Base-by-base conservation (phyloP, 257 asterid genomes). In the Ilex aquifolium region DNA sequence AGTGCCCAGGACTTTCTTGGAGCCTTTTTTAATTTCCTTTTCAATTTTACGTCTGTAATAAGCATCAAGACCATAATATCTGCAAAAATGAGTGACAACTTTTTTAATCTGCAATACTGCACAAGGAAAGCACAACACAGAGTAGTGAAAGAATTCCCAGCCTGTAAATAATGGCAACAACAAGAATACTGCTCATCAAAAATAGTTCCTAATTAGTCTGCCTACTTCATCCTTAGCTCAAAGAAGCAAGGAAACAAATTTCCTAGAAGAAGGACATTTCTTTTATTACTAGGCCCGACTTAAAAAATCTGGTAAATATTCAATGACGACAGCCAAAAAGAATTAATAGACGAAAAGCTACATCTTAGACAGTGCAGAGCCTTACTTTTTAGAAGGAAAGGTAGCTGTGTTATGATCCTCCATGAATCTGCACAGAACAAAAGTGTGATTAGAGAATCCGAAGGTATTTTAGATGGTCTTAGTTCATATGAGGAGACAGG, bases 381-480 rank as follows among this genome's bases (percentile, higher is more conserved):
- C 97, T 85, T 69, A 93, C 97, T 87, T 93, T 77, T 83, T 93
- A 30, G 96, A 87, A 62, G 99, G 97, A 73, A 93, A 93, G 46
- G 99, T 93, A 69, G 91, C 99, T 11, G 99, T 93, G 61, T 93
- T 93, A 81, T 93, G 99, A 76, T 93, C 99, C 80, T 93, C 99
- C 97, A 89, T 89, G 83, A 90, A 93, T 69, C 97, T 93, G 95
- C 78, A 66, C 40, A 58, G 44, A 58, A 70, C 54, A 67, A 17
- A 50, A 36, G 42, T 36, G 42, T 36, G 27, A 21, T 21, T 36
- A 36, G 42, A 36, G 42, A 36, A 36, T 36, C 42, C 8, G 42
- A 36, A 36, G 5, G 2, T 8, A 36, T 8, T 8, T 36, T 36
- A 36, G 8, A 36, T 36, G 7, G 42, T 36, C 42, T 8, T 36